Evolutionary conservation across 805 yeast genomes (phyloP), one percentile per base, ranked within the genome.

Genomic region (Candida pini): DNA sequence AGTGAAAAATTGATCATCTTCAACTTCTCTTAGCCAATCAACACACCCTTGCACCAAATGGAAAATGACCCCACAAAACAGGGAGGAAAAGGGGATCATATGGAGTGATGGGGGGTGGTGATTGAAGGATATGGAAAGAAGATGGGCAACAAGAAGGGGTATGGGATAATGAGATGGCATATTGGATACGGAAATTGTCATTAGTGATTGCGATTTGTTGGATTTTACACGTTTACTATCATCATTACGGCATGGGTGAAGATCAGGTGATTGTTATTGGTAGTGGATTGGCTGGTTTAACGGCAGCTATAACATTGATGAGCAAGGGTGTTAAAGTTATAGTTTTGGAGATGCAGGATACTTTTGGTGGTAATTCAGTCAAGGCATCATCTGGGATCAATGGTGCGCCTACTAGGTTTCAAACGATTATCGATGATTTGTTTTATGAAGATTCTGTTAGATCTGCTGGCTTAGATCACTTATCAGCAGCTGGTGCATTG

Each of bases 361-460:
- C 71, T 45, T 64, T 74, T 28, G 78, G 81, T 30, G 83, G 83
- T 2, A 78, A 78, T 48, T 72, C 80, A 31, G 78, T 79, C 17
- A 78, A 78, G 49, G 83, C 83, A 3, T 75, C 83, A 1, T 71
- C 78, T 1, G 84, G 84, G 6, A 78, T 78, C 44, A 78, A 78
- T 49, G 95, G 92, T n/a, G 79, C 84, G 1, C 61, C 68, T 24
- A 80, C 94, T 0, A 50, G 69, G 13, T 73, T 81, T 4, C 95
- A 83, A 52, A 18, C 18, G 6, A 90, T 83, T 51, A 62, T 76
- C 1, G 73, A 72, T 4, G 71, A 71, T 3, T 60, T 64, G 33
- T 85, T 85, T 52, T 71, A 71, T 38, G 55, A 71, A 6, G 95
- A 85, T 53, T 81, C 92, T 0, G 51, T 77, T 28, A 71, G 67